Base-by-base conservation (phyloP, 345 rosid species). In the Citrus australasica region DNA sequence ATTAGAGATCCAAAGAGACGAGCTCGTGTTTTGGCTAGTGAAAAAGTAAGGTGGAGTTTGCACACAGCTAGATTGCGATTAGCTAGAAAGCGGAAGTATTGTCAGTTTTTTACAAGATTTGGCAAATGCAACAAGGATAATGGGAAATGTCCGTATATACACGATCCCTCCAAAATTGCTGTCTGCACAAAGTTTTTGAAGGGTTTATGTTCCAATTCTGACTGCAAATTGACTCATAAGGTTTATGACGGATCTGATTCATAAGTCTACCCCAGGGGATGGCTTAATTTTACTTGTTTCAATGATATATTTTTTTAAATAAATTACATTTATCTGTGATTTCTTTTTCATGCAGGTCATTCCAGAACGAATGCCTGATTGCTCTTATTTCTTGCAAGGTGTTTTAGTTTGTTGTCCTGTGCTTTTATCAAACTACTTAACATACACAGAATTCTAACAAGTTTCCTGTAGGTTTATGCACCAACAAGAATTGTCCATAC, bases 361-460 rank as follows among this genome's bases (percentile, higher is more conserved):
- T 85, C 99, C 98, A 25, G 98, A 96, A 75, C 86, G 98, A 83
- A 96, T 96, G 99, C 99, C 97, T 9, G 98, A 94, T 82, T 96
- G 99, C 76, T 96, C 97, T 79, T 96, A 87, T 83, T 96, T 87
- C 87, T 66, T 90, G 88, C 98, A 91, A 92, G 99, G 99, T 94
- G 74, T 73, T 55, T 69, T 55, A 64, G 33, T 64, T 64, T 51
- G 62, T 17, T 77, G 40, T 71, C 5, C 65, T 78, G n/a, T 74
- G 72, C 48, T 60, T 66, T 48, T 55, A 4, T 37, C 11, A 65
- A 66, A 68, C 25, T 51, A 63, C 25, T 59, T 66, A 53, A 11
- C 14, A 9, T 48, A 33, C 60, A 66, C 28, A 55, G 71, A 38
- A 73, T 67, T 77, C 81, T 82, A 58, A 84, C 42, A 40, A 37